Evolutionary conservation across 768 basidiomycete species (phyloP).

Genomic region (Lentinus tigrinus): DNA sequence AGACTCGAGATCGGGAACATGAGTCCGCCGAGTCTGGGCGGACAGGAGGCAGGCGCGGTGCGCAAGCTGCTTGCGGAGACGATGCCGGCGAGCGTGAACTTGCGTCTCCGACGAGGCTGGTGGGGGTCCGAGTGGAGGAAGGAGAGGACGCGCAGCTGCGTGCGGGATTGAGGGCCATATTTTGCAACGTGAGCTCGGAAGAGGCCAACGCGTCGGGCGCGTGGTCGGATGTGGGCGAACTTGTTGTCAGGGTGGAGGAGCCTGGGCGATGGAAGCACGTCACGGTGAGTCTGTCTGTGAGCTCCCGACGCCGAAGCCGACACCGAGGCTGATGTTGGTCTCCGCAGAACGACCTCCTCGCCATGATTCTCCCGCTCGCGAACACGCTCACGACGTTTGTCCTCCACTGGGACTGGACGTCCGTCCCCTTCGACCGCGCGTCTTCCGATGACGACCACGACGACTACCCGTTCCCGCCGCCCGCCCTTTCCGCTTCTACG

Average conservation of each 20-base stretch:
- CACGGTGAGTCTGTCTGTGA: slow-evolving; percentile 3
- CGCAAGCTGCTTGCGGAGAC: slow-evolving; percentile 1
- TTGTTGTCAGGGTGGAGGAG: slow-evolving; percentile 11
- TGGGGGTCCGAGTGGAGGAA: not conserved
- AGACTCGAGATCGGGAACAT: slow-evolving; percentile 5
- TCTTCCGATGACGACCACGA: slow-evolving; percentile 5
- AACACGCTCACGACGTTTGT: slow-evolving; percentile 6
- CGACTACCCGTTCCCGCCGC: not conserved
- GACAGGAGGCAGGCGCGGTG: slow-evolving; percentile 6
- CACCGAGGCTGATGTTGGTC: not conserved
- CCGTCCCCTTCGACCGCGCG: slow-evolving; percentile 13
- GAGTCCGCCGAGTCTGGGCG: not conserved
- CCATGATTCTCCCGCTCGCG: slow-evolving; percentile 9
- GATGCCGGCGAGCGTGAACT: not conserved
- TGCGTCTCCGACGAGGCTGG: slow-evolving; percentile 8
- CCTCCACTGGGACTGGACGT: slow-evolving; percentile 16
- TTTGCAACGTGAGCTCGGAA: not conserved
- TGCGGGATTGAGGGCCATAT: slow-evolving; percentile 3
- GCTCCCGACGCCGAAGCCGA: no score
- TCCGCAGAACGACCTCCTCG: slow-evolving; percentile 6
- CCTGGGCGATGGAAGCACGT: slow-evolving; percentile 7
- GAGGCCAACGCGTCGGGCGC: not conserved
- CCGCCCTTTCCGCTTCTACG: not conserved
- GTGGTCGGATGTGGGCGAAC: slow-evolving; percentile 4
- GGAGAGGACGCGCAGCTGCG: not conserved